Evolutionary conservation across 805 yeast genomes (phyloP), one percentile per base, ranked within the genome.

Genomic region (Cyberlindnera galapagoensis): DNA sequence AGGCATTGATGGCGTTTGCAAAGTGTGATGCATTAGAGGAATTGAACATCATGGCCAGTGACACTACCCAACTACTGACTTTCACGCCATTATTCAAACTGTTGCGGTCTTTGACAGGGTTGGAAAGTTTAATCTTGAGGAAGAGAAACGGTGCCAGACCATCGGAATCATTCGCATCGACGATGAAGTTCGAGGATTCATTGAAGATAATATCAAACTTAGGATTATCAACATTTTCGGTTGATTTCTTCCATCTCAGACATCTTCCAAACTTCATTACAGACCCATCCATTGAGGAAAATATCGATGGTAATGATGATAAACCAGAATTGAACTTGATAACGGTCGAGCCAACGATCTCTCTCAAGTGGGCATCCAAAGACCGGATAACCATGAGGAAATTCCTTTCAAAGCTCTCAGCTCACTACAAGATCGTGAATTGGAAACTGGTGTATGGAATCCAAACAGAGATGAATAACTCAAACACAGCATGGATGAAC

Each of bases 181-280:
- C 11, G 5, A 30, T 30, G 10, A 11, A 8, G 11, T 9, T 27
- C n/a, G 9, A 9, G 17, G 27, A 30, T 9, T 16, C 26, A 4
- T 21, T 30, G 17, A 13, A 23, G 12, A 13, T 30, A 3, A n/a
- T 30, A 6, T n/a, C n/a, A 17, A 12, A 4, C 6, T 22, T 22
- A 13, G n/a, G 14, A 3, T 18, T 30, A 11, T n/a, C 16, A 9
- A 18, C 16, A 14, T 16, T 30, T 6, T 30, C 32, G 5, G 18
- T 21, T 7, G 32, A 30, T 16, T 10, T 23, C 12, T 22, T 30
- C 32, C 32, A 30, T 30, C 27, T 30, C n/a, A 14, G 31, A 12
- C 20, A 22, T 21, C 9, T 26, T n/a, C n/a, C 9, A 11, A n/a
- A 19, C 10, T 27, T 27, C 17, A 15, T 16, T 7, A 15, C 12